A percentile compares a stretch with the other conserved stretches of the same genome.
phyloP scores from a whole-genome alignment of 768 basidiomycete species.

The Clitopilus hobsonii region DNA sequence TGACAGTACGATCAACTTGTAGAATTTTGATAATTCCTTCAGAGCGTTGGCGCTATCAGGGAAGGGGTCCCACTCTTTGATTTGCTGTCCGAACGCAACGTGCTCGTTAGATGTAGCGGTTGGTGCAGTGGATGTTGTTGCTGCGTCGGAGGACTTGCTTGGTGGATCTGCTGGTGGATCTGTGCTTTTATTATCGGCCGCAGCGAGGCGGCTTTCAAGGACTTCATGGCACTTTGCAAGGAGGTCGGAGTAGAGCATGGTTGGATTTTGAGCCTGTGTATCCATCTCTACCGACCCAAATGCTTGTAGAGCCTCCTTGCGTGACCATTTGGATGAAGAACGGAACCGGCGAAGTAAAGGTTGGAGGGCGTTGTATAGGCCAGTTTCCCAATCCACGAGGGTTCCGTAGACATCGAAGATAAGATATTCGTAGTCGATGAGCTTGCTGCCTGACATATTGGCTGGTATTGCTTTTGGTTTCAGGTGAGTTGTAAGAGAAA shows the following conservation, averaged over 20 bases:
- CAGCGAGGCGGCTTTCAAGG: conserved; percentile 30
- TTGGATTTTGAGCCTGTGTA: conserved; percentile 53
- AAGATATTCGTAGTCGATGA: conserved; percentile 47
- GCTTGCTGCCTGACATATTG: conserved; percentile 13
- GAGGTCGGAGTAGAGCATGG: conserved; percentile 56
- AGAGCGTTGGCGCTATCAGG: conserved; percentile 63
- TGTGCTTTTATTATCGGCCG: conserved; percentile 16
- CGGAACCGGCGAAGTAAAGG: conserved; percentile 45
- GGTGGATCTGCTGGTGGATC: conserved; percentile 3
- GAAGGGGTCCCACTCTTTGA: conserved; percentile 61
- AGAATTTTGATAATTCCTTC: conserved; percentile 51
- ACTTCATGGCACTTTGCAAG: conserved; percentile 44
- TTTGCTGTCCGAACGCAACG: conserved; percentile 52
- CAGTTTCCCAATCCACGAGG: conserved; percentile 74
- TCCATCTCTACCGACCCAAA: conserved; percentile 51
- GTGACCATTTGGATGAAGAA: conserved; percentile 37
- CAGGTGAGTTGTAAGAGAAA: not conserved
- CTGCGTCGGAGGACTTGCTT: conserved; percentile 4
- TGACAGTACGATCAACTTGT: conserved; percentile 69
- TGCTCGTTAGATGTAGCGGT: conserved; percentile 24
- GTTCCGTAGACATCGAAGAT: conserved; percentile 80
- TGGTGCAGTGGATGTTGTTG: conserved; percentile 14
- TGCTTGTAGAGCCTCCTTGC: conserved; percentile 45
- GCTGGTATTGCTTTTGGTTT: not conserved
- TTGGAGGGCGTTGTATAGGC: conserved; percentile 49